Evolutionary conservation across 352 stramenopile genomes (phyloP), one percentile per base, ranked within the genome.

Genomic region (Thraustochytrium sp.): DNA sequence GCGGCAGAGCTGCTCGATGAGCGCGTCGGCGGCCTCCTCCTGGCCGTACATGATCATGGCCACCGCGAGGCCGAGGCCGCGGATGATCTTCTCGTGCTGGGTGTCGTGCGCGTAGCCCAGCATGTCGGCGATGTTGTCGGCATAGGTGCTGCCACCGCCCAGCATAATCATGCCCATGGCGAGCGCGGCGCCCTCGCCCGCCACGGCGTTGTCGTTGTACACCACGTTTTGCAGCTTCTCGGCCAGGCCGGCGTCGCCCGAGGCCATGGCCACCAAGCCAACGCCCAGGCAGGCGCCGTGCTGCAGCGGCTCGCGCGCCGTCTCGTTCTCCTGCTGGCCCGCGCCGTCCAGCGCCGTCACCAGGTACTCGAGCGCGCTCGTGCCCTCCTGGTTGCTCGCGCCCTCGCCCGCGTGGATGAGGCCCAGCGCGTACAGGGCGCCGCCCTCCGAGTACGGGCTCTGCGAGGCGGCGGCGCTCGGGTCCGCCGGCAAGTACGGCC

Each of bases 81-180:
- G 94, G 84, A 99, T 99, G 85, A 99, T 99, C 88, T 99, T 99
- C 88, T 99, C 97, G 89, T 99, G 97, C 80, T 98, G 94, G 18
- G 96, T 99, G 85, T 99, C 96, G 84, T 98, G 92, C 23, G 96
- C 94, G 86, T 99, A 99, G 46, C 94, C 93, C n/a, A 98, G 89
- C 76, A 99, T 88, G 82, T 99, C 95, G 82, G 93, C 95, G 36
- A 95, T 86, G 59, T 94, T 93, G 31, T 94, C 63, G 85, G 88
- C 34, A 76, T 91, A 92, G 62, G 96, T 91, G 62, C 92, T 91
- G 44, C 95, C 95, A 73, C 91, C 94, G n/a, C 97, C 96, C 18
- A 98, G 91, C 38, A 99, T 89, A 18, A 97, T 90, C 82, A 99
- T 91, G 42, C 97, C 97, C n/a, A 99, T 98, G 9, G 93, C 95